A percentile compares a stretch with the other conserved stretches of the same genome.
Evolutionary conservation across 768 basidiomycete genomes (phyloP).

Genomic region (Tephrocybe sp.): DNA sequence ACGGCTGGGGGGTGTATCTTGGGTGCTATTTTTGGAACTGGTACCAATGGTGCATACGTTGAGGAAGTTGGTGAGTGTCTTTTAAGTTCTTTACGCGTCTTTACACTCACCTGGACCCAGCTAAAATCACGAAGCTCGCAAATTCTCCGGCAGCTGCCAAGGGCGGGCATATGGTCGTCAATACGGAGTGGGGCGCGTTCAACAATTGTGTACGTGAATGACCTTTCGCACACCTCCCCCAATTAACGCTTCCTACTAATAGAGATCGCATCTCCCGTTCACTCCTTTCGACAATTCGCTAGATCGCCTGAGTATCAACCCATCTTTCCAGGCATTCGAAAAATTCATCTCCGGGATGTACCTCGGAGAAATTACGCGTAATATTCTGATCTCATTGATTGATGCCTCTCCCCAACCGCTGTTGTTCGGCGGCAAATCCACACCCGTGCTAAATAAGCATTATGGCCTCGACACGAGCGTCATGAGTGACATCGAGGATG

Average conservation of each 20-base stretch:
- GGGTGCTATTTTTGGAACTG: constrained; percentile 95
- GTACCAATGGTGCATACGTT: constrained; percentile 97
- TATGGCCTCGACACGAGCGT: constrained; percentile 96
- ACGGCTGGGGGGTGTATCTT: constrained; percentile 89
- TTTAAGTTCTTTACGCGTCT: not conserved
- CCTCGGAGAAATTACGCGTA: constrained; percentile 90
- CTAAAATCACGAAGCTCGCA: constrained; percentile 82
- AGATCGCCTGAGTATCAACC: constrained; percentile 94
- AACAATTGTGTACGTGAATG: constrained; percentile 75
- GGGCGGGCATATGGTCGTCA: constrained; percentile 88
- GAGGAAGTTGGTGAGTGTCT: constrained; percentile 65
- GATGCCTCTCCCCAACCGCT: constrained; percentile 71
- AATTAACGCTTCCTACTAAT: constrained; percentile 7
- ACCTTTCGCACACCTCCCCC: not conserved
- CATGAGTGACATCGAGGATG: constrained; percentile 79
- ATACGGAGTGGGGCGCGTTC: constrained; percentile 98
- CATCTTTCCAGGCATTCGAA: constrained; percentile 90
- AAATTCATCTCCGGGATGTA: constrained; percentile 99
- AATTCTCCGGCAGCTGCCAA: constrained; percentile 57
- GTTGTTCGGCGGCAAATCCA: constrained; percentile 81
- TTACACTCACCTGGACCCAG: constrained; percentile 21
- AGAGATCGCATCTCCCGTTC: constrained; percentile 82
- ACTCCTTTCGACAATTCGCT: constrained; percentile 91
- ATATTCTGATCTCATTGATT: constrained; percentile 78
- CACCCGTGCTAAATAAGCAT: constrained; percentile 74